Conservation (phyloP, 306 rosid genomes). For the Vicia sativa region DNA sequence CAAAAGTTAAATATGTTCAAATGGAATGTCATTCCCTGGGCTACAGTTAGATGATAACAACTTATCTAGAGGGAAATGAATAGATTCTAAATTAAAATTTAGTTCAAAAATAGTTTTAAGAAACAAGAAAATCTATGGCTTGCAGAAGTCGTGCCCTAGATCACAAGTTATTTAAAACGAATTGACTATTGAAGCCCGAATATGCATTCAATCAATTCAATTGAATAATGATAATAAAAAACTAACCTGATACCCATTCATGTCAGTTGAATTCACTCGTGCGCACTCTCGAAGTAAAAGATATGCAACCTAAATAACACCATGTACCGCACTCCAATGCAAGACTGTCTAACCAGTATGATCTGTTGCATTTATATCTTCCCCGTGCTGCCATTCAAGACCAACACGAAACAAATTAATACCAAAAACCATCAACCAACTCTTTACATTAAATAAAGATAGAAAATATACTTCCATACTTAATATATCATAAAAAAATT, state of each 20-base stretch:
- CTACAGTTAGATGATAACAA: no score
- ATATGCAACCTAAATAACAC: conserved; percentile 90
- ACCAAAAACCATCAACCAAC: conserved; percentile 14
- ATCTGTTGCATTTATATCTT: conserved; percentile 83
- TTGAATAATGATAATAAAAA: no score
- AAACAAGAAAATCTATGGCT: no score
- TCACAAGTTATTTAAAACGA: no score
- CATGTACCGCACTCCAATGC: conserved; percentile 97
- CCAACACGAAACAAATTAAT: conserved; percentile 28
- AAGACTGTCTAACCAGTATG: conserved; percentile 92
- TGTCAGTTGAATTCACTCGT: conserved; percentile 63
- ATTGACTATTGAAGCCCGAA: no score
- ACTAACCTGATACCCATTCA: conserved; percentile 97
- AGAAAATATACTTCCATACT: background rate
- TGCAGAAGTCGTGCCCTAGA: no score
- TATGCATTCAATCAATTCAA: no score
- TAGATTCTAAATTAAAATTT: no score
- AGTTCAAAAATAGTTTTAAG: no score
- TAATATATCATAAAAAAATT: background rate
- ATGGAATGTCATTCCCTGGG: no score
- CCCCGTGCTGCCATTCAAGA: conserved; percentile 78
- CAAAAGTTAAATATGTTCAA: no score
- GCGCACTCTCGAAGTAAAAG: conserved; percentile 95
- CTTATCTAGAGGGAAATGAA: no score
- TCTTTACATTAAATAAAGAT: background rate